Percentiles rank a stretch among this genome's conserved stretches.
phyloP scores from a whole-genome alignment of 2,329 filamentous ascomycete species.

The Tolypocladium ovalisporum region DNA sequence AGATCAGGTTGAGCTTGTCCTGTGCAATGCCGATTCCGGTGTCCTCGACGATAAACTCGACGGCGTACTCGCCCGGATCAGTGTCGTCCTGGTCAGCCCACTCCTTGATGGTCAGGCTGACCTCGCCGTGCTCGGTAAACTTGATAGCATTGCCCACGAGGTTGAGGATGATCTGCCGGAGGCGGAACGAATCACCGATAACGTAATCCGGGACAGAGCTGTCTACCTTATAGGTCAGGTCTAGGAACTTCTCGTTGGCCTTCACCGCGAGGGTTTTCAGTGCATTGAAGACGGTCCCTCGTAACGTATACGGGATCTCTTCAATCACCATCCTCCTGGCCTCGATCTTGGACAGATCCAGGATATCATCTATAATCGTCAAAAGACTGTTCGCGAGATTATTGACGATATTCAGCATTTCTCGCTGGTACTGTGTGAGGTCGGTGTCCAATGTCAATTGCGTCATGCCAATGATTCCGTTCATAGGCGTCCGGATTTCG shows the following conservation, averaged over 20 bases:
- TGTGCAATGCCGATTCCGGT: conserved; percentile 94
- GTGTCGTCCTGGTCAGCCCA: conserved; percentile 52
- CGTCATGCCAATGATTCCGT: conserved; percentile 97
- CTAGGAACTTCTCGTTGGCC: conserved; percentile 90
- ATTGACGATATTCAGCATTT: conserved; percentile 98
- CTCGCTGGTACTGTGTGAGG: conserved; percentile 85
- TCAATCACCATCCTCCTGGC: conserved; percentile 97
- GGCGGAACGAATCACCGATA: conserved; percentile 89
- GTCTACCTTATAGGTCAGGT: conserved; percentile 87
- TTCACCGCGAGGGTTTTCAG: conserved; percentile 95
- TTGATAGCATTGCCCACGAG: conserved; percentile 98
- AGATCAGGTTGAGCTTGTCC: conserved; percentile 93
- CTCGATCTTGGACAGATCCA: conserved; percentile 74
- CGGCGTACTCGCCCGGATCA: conserved; percentile 69
- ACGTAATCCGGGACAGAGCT: conserved; percentile 91
- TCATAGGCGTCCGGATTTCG: conserved; percentile 95
- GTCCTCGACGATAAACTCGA: conserved; percentile 92
- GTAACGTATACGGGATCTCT: conserved; percentile 89
- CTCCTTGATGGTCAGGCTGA: conserved; percentile 81
- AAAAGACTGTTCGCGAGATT: conserved; percentile 91
- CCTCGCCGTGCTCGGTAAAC: conserved; percentile 93
- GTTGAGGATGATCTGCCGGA: conserved; percentile 94
- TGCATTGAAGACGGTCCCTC: conserved; percentile 92
- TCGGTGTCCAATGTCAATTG: conserved; percentile 92
- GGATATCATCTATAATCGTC: conserved; percentile 86